phyloP scores from a whole-genome alignment of 2,329 filamentous ascomycete species.

The Helicocarpus griseus region DNA sequence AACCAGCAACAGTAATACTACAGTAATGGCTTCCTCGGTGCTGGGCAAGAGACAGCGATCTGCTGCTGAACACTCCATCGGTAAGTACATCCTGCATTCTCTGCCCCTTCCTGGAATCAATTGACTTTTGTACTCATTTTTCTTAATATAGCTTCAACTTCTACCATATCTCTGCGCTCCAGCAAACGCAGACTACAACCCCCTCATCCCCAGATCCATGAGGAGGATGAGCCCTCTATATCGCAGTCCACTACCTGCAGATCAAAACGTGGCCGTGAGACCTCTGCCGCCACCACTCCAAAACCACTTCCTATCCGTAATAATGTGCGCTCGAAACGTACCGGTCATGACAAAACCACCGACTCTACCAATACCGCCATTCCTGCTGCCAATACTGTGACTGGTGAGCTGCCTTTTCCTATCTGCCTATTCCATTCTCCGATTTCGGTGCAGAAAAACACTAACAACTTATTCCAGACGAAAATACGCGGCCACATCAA shows the following conservation, averaged over 20 bases:
- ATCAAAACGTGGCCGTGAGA: constrained; percentile 26
- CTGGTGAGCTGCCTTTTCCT: constrained; percentile 21
- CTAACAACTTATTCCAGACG: constrained; percentile 27
- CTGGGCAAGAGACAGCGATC: constrained; percentile 37
- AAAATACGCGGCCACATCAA: constrained; percentile 31
- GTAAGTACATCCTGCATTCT: constrained; percentile 22
- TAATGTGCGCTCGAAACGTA: constrained; percentile 41
- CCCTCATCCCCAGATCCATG: constrained; percentile 26
- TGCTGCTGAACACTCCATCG: constrained; percentile 25
- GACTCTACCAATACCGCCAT: constrained; percentile 37
- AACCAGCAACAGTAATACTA: neutral
- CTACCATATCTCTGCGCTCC: constrained; percentile 24
- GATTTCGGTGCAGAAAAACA: neutral
- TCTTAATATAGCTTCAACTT: constrained; percentile 10
- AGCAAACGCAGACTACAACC: constrained; percentile 41
- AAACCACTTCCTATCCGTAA: constrained; percentile 19
- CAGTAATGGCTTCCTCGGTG: constrained; percentile 16
- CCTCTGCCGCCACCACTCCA: constrained; percentile 12
- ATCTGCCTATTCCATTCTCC: neutral
- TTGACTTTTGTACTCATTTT: constrained; percentile 9
- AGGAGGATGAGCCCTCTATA: constrained; percentile 22
- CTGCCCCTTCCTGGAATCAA: constrained; percentile 8
- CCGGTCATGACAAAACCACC: constrained; percentile 30
- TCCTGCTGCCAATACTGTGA: constrained; percentile 28
- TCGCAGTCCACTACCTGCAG: constrained; percentile 24